These are phyloP conservation scores for Russula sp. DNA, from an alignment of 768 basidiomycete species.

Conservation along the genomic window DNA sequence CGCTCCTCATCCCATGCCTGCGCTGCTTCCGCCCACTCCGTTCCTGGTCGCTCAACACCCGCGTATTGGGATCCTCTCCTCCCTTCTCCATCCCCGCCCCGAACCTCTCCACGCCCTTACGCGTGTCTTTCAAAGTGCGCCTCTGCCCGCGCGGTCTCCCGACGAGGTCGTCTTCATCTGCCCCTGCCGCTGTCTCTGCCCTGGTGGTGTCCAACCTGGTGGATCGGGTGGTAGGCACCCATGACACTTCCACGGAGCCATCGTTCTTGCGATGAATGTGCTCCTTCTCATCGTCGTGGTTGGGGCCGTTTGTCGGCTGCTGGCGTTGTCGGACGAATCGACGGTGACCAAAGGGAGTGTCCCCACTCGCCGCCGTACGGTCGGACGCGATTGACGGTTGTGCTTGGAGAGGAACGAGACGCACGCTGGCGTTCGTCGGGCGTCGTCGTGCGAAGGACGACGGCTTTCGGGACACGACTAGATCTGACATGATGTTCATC, in stretches of 20 bases:
- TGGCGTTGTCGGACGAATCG: constrained; percentile 28
- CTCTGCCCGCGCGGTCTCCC: constrained; percentile 29
- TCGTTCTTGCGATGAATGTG: constrained; percentile 33
- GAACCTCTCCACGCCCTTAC: constrained; percentile 69
- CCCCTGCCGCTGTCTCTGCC: constrained; percentile 29
- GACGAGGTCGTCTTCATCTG: constrained; percentile 17
- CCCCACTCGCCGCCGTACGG: constrained; percentile 35
- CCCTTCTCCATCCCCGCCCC: constrained; percentile 89
- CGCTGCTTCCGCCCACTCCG: constrained; percentile 73
- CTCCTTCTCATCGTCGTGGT: constrained; percentile 4
- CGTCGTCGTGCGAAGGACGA: constrained; percentile 18
- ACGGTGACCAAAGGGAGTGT: constrained; percentile 68
- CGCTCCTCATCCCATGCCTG: constrained; percentile 75
- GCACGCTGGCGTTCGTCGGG: constrained; percentile 47
- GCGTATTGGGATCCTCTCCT: constrained; percentile 37
- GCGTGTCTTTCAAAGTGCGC: constrained; percentile 25
- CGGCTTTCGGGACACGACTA: background rate
- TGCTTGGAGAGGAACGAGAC: constrained; percentile 59
- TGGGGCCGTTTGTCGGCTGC: background rate
- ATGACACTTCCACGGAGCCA: constrained; percentile 78
- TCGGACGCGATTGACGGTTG: constrained; percentile 27
- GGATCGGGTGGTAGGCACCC: constrained; percentile 51
- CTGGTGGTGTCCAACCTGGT: background rate
- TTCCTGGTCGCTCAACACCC: constrained; percentile 54
- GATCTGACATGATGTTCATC: background rate